A percentile compares a stretch with the other conserved stretches of the same genome.
Conservation (phyloP, 306 rosid species). For the Quercus bicolor region DNA sequence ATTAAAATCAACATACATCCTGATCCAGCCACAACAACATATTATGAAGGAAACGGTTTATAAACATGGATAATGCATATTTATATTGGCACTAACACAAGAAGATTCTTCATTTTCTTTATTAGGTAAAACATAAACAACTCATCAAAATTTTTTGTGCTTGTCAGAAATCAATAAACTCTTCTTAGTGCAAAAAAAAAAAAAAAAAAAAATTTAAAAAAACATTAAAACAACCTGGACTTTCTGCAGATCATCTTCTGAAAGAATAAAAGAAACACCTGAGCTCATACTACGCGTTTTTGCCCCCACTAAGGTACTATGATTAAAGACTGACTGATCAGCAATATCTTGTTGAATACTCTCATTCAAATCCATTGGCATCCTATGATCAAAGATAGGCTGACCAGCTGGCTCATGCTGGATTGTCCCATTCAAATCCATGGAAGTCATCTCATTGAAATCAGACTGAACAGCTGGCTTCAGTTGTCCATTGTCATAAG, state of each 20-base stretch:
- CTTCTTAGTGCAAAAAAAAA: conserved; percentile 15
- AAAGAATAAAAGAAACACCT: conserved; percentile 36
- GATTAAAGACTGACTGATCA: conserved; percentile 33
- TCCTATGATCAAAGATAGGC: conserved; percentile 29
- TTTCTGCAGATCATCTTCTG: conserved; percentile 65
- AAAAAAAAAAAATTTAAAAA: neutral
- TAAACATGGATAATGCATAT: conserved; percentile 3
- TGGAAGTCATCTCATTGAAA: conserved; percentile 27
- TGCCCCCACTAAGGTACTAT: conserved; percentile 32
- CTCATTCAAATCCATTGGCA: conserved; percentile 69
- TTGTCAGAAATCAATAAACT: neutral
- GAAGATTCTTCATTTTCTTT: neutral
- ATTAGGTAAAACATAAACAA: neutral
- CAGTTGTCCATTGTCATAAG: conserved; percentile 60
- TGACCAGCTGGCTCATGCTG: conserved; percentile 37
- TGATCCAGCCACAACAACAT: conserved; percentile 5
- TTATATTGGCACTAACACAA: neutral
- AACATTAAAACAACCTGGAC: conserved; percentile 58
- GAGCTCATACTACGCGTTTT: conserved; percentile 30
- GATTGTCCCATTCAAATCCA: conserved; percentile 55
- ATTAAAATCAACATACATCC: neutral
- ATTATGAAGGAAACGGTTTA: neutral
- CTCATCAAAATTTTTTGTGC: neutral
- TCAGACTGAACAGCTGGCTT: conserved; percentile 26
- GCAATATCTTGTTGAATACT: conserved; percentile 44